phyloP scores from a whole-genome alignment of 768 basidiomycete genomes.

The Boletus pseudo-olivaceus region DNA sequence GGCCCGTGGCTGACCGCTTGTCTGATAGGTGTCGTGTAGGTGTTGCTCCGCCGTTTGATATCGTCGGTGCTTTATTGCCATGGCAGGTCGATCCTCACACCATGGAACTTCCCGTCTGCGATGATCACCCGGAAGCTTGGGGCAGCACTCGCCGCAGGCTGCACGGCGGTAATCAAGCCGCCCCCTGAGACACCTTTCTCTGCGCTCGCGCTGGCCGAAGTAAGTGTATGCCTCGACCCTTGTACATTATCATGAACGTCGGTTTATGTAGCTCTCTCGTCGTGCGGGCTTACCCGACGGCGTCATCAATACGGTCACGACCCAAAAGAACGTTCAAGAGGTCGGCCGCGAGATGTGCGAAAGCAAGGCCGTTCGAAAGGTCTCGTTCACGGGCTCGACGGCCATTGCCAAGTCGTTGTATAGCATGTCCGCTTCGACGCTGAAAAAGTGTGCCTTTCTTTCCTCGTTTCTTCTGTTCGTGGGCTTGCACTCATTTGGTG shows the following conservation, averaged over 20 bases:
- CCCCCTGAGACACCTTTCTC: constrained; percentile 95
- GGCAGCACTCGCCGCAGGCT: constrained; percentile 92
- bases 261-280: constrained; percentile 54
- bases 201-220: constrained; percentile 87
- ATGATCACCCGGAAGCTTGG: constrained; percentile 93
- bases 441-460: constrained; percentile 65
- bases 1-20: background rate
- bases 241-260: background rate
- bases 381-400: constrained; percentile 90
- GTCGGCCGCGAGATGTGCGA: constrained; percentile 95
- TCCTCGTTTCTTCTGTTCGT: background rate
- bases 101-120: constrained; percentile 94
- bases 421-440: constrained; percentile 65
- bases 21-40: constrained; percentile 46
- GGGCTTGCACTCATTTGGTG: background rate
- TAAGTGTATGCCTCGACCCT: constrained; percentile 24
- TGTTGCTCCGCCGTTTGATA: background rate
- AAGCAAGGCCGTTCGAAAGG: constrained; percentile 79
- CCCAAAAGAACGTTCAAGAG: constrained; percentile 76
- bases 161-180: constrained; percentile 92
- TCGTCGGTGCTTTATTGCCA: constrained; percentile 2
- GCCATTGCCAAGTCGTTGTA: constrained; percentile 75
- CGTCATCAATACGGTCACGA: constrained; percentile 92
- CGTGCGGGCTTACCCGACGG: constrained; percentile 95
- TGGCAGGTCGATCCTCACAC: constrained; percentile 70